Conservation (phyloP, 2,329 filamentous ascomycete species). For the Dothideomycetes sp. region DNA sequence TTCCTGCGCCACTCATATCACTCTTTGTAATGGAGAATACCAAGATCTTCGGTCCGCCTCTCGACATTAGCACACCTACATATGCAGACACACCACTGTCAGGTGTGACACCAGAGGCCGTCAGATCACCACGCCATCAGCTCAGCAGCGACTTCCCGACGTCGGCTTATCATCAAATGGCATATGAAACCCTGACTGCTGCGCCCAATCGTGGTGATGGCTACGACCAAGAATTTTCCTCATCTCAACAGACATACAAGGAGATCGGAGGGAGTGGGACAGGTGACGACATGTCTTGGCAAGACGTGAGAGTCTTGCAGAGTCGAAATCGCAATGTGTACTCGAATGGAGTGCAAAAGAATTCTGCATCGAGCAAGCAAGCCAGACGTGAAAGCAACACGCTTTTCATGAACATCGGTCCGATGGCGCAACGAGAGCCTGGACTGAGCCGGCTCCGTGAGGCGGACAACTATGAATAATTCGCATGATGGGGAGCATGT, state of each 20-base stretch:
- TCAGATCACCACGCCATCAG: constrained; percentile 55
- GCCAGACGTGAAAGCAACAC: constrained; percentile 11
- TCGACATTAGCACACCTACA: constrained; percentile 38
- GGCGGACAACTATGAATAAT: not conserved
- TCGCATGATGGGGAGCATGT: no score
- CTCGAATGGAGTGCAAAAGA: not conserved
- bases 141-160: constrained; percentile 60
- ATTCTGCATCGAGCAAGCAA: constrained; percentile 8
- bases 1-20: constrained; percentile 88
- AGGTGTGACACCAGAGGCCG: constrained; percentile 42
- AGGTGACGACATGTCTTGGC: no score
- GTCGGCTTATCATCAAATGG: constrained; percentile 26
- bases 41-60: constrained; percentile 67
- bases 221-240: not conserved
- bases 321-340: not conserved
- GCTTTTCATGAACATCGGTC: constrained; percentile 9
- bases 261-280: not conserved
- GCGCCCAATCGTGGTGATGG: not conserved
- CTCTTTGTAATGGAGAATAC: constrained; percentile 87
- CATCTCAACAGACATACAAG: constrained; percentile 2
- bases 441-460: constrained; percentile 5
- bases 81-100: constrained; percentile 9
- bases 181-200: not conserved
- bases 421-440: constrained; percentile 1
- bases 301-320: no score